A percentile compares a stretch with the other conserved stretches of the same genome.
These are phyloP conservation scores for Venturia nashicola DNA, from an alignment of 2,329 filamentous ascomycete species.

Conservation along the genomic window DNA sequence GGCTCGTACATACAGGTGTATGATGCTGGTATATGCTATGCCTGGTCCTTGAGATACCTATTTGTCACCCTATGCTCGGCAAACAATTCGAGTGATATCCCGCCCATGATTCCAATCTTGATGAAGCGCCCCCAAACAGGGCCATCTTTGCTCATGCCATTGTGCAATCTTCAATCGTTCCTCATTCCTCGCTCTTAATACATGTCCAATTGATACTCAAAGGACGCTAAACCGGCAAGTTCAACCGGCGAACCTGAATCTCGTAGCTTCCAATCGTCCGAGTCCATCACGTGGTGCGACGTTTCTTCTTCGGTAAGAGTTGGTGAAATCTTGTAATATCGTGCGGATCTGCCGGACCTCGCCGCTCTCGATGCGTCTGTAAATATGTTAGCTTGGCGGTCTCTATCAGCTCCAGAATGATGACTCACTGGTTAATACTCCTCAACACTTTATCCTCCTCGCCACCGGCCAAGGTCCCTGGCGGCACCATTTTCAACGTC, in stretches of 20 bases:
- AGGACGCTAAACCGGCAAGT: not conserved
- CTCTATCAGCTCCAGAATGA: not conserved
- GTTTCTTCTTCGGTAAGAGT: slow-evolving; percentile 82
- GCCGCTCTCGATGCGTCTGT: slow-evolving; percentile 47
- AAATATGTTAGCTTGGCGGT: slow-evolving; percentile 1
- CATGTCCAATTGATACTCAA: not conserved
- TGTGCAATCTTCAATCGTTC: not conserved
- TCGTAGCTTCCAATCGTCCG: slow-evolving; percentile 71
- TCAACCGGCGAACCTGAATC: slow-evolving; percentile 63
- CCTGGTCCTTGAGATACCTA: not conserved
- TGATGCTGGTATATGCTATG: not conserved
- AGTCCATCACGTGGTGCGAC: slow-evolving; percentile 90
- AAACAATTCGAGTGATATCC: slow-evolving; percentile 1
- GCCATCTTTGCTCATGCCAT: not conserved
- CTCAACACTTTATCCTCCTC: slow-evolving; percentile 72
- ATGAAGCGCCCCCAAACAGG: not conserved
- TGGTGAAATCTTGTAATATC: slow-evolving; percentile 91
- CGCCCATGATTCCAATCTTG: not conserved
- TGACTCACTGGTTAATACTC: slow-evolving; percentile 55
- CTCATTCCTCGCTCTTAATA: not conserved
- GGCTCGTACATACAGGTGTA: not conserved
- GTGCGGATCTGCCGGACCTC: slow-evolving; percentile 70
- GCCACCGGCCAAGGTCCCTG: slow-evolving; percentile 64
- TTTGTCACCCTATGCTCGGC: not conserved
- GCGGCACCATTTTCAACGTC: slow-evolving; percentile 73